Evolutionary conservation across 768 basidiomycete genomes (phyloP), one percentile per base, ranked within the genome.

Genomic region (Neoboletus brunneissimus): DNA sequence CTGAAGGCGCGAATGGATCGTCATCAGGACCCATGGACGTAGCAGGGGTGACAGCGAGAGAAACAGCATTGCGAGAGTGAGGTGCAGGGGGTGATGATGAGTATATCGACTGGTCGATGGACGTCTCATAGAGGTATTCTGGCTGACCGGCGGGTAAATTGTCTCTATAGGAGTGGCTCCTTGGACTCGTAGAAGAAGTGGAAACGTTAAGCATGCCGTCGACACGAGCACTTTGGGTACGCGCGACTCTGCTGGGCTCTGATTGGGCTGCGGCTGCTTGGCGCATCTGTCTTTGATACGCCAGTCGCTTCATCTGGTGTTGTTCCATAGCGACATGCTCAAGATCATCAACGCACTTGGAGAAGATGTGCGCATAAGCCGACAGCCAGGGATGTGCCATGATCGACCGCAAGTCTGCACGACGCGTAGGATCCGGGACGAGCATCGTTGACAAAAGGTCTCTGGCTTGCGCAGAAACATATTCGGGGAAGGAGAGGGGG

Each of bases 401-500:
- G 62, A 99, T 87, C 1, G 78, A 75, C 11, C 79, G 75, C 38
- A 98, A 79, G 56, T 85, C 85, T 44, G 90, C 89, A 43, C 96
- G 87, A 31, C 82, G 81, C 18, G 79, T 76, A 6, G 95, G 95
- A 63, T 97, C 92, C 9, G 95, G 92, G 4, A 98, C 94, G 55
- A 98, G 88, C 95, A 98, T 98, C 70, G 86, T 83, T 53, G 84
- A 79, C 8, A 98, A 79, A 20, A 98, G 80, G 66, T 94, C 86
- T 48, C 92, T 81, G 32, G 94, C 94, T 54, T 88, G 85, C 10
- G 80, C 68, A 6, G 92, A 91, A 64, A 98, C 85, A 72, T 96
- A 96, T 45, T 96, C 92, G n/a, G 95, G 96, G 79, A 98, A 98
- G 23, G 92, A 90, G 57, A 98, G 85, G 11, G 91, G 90, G 1